phyloP scores from a whole-genome alignment of 2,329 filamentous ascomycete genomes.

The Zarea fungicola region DNA sequence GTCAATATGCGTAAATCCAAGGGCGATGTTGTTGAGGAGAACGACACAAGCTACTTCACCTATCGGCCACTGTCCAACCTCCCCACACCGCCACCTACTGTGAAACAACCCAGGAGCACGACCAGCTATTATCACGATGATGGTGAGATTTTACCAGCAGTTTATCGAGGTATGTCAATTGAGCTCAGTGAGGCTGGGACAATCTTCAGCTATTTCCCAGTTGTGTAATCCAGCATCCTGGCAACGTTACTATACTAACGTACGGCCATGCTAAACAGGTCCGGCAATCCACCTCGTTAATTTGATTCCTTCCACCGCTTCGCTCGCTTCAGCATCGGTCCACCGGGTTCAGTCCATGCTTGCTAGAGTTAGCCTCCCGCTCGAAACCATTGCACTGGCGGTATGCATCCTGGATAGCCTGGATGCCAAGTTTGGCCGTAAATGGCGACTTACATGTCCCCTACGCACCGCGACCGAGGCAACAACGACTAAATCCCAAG shows the following conservation, averaged over 20 bases:
- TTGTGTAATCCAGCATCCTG: too few species aligned
- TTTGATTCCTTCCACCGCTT: slow-evolving; percentile 59
- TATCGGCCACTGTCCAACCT: slow-evolving; percentile 64
- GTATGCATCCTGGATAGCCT: slow-evolving; percentile 63
- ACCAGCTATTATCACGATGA: slow-evolving; percentile 31
- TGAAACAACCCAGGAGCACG: slow-evolving; percentile 33
- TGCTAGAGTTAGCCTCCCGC: slow-evolving; percentile 49
- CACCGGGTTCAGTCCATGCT: slow-evolving; percentile 57
- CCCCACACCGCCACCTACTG: slow-evolving; percentile 59
- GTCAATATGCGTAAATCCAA: slow-evolving; percentile 17
- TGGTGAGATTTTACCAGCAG: slow-evolving; percentile 35
- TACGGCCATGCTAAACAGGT: slow-evolving; percentile 35
- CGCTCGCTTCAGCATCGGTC: slow-evolving; percentile 53
- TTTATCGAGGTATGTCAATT: slow-evolving; percentile 30
- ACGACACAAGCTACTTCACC: slow-evolving; percentile 53
- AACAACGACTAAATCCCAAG: neutral
- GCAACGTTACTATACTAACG: neutral
- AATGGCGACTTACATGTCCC: slow-evolving; percentile 57
- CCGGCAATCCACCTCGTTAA: slow-evolving; percentile 62
- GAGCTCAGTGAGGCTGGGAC: slow-evolving; percentile 10
- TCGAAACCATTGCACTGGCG: slow-evolving; percentile 58
- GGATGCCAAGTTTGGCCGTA: slow-evolving; percentile 55
- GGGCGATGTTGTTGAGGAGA: slow-evolving; percentile 26
- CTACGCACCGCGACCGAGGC: slow-evolving; percentile 26
- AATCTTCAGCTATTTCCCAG: too few species aligned